A percentile compares a stretch with the other conserved stretches of the same genome.
These are phyloP conservation scores for Ogataea dorogensis DNA, from an alignment of 805 yeast genomes.

Conservation along the genomic window DNA sequence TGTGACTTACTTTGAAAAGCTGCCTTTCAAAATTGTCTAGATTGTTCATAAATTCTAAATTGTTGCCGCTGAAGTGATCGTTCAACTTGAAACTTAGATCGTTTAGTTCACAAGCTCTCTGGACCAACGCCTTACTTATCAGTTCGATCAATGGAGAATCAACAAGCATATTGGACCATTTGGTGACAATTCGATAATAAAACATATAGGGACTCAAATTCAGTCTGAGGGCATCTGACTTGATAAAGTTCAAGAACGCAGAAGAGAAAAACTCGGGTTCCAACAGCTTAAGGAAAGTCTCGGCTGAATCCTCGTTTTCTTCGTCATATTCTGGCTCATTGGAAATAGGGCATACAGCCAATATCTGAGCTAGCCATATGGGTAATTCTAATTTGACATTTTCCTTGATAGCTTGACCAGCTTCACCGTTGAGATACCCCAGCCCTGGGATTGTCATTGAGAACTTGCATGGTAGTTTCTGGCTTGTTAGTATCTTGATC, in stretches of 20 bases:
- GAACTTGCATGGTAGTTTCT: constrained; percentile 76
- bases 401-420: constrained; percentile 56
- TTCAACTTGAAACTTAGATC: constrained; percentile 55
- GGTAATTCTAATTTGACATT: constrained; percentile 77
- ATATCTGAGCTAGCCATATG: constrained; percentile 79
- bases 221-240: constrained; percentile 46
- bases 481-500: constrained; percentile 7
- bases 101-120: constrained; percentile 68
- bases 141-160: constrained; percentile 60
- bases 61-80: constrained; percentile 29
- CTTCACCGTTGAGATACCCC: constrained; percentile 83
- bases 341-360: constrained; percentile 51
- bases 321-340: constrained; percentile 30
- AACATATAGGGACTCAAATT: constrained; percentile 27
- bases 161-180: constrained; percentile 73
- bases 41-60: constrained; percentile 51
- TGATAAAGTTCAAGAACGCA: constrained; percentile 77
- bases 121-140: constrained; percentile 49
- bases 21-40: constrained; percentile 76
- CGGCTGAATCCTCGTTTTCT: constrained; percentile 33
- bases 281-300: constrained; percentile 61
- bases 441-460: constrained; percentile 77
- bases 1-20: constrained; percentile 53
- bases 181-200: constrained; percentile 66
- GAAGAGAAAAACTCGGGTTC: constrained; percentile 68